These are phyloP conservation scores for Pyrenophora teres DNA, from an alignment of 2,329 filamentous ascomycete genomes.

Conservation along the genomic window DNA sequence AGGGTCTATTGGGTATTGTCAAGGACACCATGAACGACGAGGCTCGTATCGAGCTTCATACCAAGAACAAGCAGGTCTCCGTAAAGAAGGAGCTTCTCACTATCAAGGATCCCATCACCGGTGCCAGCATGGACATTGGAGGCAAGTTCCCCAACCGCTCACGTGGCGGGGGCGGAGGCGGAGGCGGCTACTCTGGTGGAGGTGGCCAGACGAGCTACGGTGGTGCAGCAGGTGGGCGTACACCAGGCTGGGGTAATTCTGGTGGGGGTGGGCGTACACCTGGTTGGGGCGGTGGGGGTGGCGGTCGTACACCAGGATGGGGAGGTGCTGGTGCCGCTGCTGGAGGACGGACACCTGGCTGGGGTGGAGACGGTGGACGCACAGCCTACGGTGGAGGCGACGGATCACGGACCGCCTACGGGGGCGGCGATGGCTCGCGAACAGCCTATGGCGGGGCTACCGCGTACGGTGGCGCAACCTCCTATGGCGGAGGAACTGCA, in stretches of 20 bases:
- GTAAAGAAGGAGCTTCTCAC: constrained; percentile 80
- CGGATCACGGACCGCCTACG: constrained; percentile 44
- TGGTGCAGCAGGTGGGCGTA: constrained; percentile 46
- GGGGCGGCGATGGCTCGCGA: constrained; percentile 47
- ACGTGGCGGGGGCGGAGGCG: constrained; percentile 39
- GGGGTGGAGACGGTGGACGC: constrained; percentile 53
- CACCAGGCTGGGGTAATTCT: constrained; percentile 42
- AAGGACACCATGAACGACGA: constrained; percentile 88
- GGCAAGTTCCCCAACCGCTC: constrained; percentile 44
- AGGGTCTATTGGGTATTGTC: constrained; percentile 91
- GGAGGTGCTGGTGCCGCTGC: constrained; percentile 51
- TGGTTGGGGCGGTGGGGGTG: constrained; percentile 52
- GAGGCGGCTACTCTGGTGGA: constrained; percentile 44
- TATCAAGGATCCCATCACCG: constrained; percentile 80
- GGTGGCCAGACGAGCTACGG: constrained; percentile 44
- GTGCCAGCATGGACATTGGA: constrained; percentile 71
- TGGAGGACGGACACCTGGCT: constrained; percentile 42
- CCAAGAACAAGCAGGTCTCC: constrained; percentile 88
- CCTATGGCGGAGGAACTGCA: constrained; percentile 64
- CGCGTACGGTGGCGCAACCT: constrained; percentile 72
- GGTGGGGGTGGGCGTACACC: constrained; percentile 53
- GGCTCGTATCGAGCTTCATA: constrained; percentile 90
- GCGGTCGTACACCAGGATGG: constrained; percentile 53
- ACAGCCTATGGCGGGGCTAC: constrained; percentile 62
- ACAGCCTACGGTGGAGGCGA: constrained; percentile 52